A percentile compares a stretch with the other conserved stretches of the same genome.
Conservation (phyloP, 2,329 filamentous ascomycete species). For the Diaporthe citriasiana region DNA sequence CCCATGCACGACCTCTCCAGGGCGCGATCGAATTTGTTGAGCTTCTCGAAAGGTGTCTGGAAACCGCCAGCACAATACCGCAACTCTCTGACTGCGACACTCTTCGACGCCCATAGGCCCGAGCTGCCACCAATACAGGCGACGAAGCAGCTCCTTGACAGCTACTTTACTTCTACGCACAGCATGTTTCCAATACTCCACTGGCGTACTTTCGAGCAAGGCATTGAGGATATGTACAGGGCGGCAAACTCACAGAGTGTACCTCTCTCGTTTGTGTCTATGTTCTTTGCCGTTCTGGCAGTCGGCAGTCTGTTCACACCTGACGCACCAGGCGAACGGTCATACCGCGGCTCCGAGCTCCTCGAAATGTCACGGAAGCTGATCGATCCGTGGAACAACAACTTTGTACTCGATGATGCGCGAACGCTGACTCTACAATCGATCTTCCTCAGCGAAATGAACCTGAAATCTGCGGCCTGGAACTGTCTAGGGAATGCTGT, state of each 20-base stretch:
- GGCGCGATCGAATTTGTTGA: constrained; percentile 80
- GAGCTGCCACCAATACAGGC: constrained; percentile 78
- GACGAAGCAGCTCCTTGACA: constrained; percentile 79
- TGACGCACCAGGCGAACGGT: constrained; percentile 67
- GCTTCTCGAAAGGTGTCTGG: constrained; percentile 83
- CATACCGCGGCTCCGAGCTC: constrained; percentile 70
- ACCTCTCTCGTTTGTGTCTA: constrained; percentile 79
- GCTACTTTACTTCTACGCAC: constrained; percentile 84
- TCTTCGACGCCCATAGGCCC: constrained; percentile 69
- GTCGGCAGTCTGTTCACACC: constrained; percentile 82
- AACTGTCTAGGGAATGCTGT: constrained; percentile 87
- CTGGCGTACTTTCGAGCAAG: constrained; percentile 84
- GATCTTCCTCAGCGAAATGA: constrained; percentile 87
- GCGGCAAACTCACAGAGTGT: constrained; percentile 71
- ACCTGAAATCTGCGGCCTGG: constrained; percentile 87
- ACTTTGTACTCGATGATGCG: constrained; percentile 81
- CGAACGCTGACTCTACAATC: constrained; percentile 80
- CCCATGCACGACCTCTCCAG: constrained; percentile 78
- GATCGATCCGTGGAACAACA: constrained; percentile 86
- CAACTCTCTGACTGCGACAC: constrained; percentile 59
- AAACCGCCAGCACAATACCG: constrained; percentile 81
- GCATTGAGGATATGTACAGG: constrained; percentile 83
- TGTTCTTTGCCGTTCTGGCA: constrained; percentile 87
- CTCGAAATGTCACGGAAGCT: constrained; percentile 78
- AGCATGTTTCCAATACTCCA: constrained; percentile 87